Evolutionary conservation across 805 yeast genomes (phyloP), one percentile per base, ranked within the genome.

Genomic region (Hanseniaspora occidentalis): DNA sequence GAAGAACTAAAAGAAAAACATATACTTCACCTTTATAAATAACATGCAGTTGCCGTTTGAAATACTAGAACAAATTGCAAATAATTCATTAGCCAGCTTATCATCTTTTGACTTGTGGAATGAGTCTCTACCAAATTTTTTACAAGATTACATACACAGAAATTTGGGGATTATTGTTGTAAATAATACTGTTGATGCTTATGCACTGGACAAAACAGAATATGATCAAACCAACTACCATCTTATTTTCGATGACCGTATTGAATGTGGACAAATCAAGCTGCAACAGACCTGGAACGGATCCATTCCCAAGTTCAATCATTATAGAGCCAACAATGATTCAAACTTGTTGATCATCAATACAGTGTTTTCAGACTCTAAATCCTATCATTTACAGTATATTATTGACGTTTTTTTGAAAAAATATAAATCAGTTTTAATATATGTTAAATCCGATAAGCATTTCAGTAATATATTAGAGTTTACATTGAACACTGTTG

Each of bases 41-140:
- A 16, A 24, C 5, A 46, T 46, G 50, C 35, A 38, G 29, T 40
- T 56, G n/a, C 61, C 61, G 3, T 38, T 45, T 21, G 61, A 56
- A 29, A 40, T 56, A 3, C 23, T 56, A 17, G 49, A 52, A n/a
- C 45, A 39, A 13, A 48, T 56, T 19, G 50, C 52, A 5, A 29
- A 39, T 9, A 42, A 46, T 22, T 52, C 54, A 23, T 38, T 46
- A 6, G 50, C 49, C 24, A 50, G 54, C 35, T 45, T 53, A n/a
- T 46, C 43, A 24, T 52, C 58, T 2, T 38, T 51, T 13, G 43
- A 47, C 14, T 41, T 57, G 3, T 56, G 61, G 58, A 40, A 48
- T 13, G 40, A 47, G 14, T 40, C 53, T 6, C 49, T 49, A 2
- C 24, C 43, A 3, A 35, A 44, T 38, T 49, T 42, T 18, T 17